Conservation (phyloP, 192 early-diverging fungal species). For the Coemansia sp. region DNA sequence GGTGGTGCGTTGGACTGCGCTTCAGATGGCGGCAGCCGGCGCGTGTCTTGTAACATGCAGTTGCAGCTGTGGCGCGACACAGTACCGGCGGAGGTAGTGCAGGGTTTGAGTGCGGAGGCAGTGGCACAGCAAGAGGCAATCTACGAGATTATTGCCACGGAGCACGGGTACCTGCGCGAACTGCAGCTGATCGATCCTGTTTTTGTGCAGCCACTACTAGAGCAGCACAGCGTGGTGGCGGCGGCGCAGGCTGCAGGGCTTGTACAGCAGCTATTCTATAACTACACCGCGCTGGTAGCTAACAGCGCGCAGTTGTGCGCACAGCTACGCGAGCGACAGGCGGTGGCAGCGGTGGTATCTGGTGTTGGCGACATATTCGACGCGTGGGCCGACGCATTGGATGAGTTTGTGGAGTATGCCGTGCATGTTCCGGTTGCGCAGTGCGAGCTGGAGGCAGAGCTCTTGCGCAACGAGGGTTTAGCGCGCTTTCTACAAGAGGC, state of each 20-base stretch:
- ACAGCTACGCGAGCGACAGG: constrained; percentile 60
- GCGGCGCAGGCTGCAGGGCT: constrained; percentile 59
- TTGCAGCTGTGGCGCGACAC: constrained; percentile 54
- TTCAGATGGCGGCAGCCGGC: constrained; percentile 10
- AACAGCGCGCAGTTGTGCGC: constrained; percentile 60
- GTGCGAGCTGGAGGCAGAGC: constrained; percentile 75
- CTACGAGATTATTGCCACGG: constrained; percentile 56
- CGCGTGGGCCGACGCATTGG: constrained; percentile 62
- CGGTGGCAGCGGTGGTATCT: constrained; percentile 61
- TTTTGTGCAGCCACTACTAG: constrained; percentile 61
- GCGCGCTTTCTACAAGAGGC: constrained; percentile 74
- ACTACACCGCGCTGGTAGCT: constrained; percentile 62
- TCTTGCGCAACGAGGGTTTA: constrained; percentile 63
- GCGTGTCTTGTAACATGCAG: constrained; percentile 28
- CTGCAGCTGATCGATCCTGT: constrained; percentile 76
- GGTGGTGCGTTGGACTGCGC: constrained; percentile 1
- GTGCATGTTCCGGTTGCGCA: constrained; percentile 79
- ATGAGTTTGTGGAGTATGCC: constrained; percentile 82
- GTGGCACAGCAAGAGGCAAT: constrained; percentile 67
- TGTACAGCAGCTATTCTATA: constrained; percentile 73
- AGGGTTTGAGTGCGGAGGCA: constrained; percentile 15
- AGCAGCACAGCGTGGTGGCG: constrained; percentile 54
- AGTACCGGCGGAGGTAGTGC: constrained; percentile 32
- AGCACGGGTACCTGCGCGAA: constrained; percentile 85
- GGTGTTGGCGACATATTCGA: constrained; percentile 84